Evolutionary conservation across 306 rosid genomes (phyloP).

Genomic region (Cucumis sativus): Cucumber_9930_V3 NC_026660.2:18493001-18493500

Average conservation of each 20-base stretch:
- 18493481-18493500: neutral
- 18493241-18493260: slow-evolving; percentile 99
- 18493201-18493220: slow-evolving; percentile 72
- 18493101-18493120: slow-evolving; percentile 41
- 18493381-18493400: neutral
- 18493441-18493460: neutral
- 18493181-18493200: slow-evolving; percentile 78
- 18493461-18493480: neutral
- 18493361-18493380: neutral
- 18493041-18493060: neutral
- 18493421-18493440: neutral
- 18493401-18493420: neutral
- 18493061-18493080: neutral
- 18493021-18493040: neutral
- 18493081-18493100: slow-evolving; percentile 53
- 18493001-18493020: neutral
- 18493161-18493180: slow-evolving; percentile 84
- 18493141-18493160: slow-evolving; percentile 71
- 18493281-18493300: slow-evolving; percentile 48
- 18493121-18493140: slow-evolving; percentile 65
- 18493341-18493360: neutral
- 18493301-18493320: slow-evolving; percentile 68
- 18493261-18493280: slow-evolving; percentile 77
- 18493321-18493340: slow-evolving; percentile 34
- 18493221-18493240: slow-evolving; percentile 45